These are phyloP conservation scores for Pseudoneurospora amorphoporcata DNA, from an alignment of 495 filamentous ascomycete species.

Conservation along the genomic window DNA sequence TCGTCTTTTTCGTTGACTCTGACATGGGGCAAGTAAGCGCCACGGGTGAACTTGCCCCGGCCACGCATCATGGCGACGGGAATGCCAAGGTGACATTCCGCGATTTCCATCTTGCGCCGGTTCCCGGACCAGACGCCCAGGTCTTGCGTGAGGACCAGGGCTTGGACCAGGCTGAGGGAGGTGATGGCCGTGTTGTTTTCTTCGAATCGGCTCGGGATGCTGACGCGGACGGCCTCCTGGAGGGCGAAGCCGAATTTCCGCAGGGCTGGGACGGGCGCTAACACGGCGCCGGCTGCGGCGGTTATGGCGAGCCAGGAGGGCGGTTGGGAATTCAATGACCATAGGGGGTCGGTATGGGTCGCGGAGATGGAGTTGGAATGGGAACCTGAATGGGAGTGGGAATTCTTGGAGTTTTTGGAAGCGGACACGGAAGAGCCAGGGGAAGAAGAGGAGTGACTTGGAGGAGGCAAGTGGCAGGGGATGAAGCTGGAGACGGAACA, in stretches of 20 bases:
- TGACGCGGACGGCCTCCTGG: slow-evolving; percentile 46
- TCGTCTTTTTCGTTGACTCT: slow-evolving; percentile 18
- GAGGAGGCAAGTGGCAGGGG: slow-evolving; percentile 36
- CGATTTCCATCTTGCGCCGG: slow-evolving; percentile 57
- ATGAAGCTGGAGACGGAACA: slow-evolving; percentile 45
- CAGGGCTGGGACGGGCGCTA: slow-evolving; percentile 44
- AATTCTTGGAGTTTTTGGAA: neutral
- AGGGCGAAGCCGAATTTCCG: slow-evolving; percentile 54
- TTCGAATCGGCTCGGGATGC: slow-evolving; percentile 32
- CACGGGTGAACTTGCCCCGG: neutral
- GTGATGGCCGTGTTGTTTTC: slow-evolving; percentile 46
- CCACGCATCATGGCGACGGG: slow-evolving; percentile 10
- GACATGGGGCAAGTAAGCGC: neutral
- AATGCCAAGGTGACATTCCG: slow-evolving; percentile 41
- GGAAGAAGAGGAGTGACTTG: neutral
- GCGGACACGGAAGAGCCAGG: neutral
- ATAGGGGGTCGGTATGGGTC: slow-evolving; percentile 1
- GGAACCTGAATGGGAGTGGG: neutral
- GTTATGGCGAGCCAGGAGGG: slow-evolving; percentile 47
- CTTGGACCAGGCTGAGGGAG: slow-evolving; percentile 45
- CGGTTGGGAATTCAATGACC: slow-evolving; percentile 37
- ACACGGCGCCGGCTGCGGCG: slow-evolving; percentile 45
- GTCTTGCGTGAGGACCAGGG: slow-evolving; percentile 43
- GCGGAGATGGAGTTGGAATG: neutral
- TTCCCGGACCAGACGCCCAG: slow-evolving; percentile 59